These are phyloP conservation scores for Inga leiocalycina DNA, from an alignment of 306 rosid species.

Conservation along the genomic window DNA sequence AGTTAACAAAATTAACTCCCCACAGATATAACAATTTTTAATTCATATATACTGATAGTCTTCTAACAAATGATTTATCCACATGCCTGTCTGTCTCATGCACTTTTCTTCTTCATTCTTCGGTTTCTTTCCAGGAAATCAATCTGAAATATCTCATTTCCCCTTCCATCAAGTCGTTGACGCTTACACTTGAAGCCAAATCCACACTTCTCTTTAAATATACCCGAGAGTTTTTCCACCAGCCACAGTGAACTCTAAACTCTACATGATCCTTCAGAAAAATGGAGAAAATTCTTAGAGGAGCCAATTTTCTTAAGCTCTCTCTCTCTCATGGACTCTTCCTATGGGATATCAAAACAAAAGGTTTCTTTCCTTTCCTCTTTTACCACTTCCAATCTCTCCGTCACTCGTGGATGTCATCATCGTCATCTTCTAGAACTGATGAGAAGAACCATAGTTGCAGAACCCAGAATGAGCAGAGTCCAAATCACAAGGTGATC, in stretches of 20 bases:
- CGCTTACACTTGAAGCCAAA: constrained; percentile 21
- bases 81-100: neutral
- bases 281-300: neutral
- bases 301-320: neutral
- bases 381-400: constrained; percentile 12
- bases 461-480: neutral
- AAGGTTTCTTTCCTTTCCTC: constrained; percentile 18
- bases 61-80: neutral
- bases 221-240: neutral
- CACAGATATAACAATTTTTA: too few relatives aligned
- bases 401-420: neutral
- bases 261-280: neutral
- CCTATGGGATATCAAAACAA: constrained; percentile 3
- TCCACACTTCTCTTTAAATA: neutral
- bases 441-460: neutral
- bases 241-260: neutral
- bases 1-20: too few relatives aligned
- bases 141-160: neutral
- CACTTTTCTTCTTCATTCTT: neutral
- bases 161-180: constrained; percentile 32
- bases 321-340: constrained; percentile 9
- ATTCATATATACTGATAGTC: neutral
- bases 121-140: constrained; percentile 20
- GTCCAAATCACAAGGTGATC: neutral
- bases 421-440: neutral